Evolutionary conservation across 441 rosid species (phyloP).

Genomic region (Pelargonium myrrhifolium): DNA sequence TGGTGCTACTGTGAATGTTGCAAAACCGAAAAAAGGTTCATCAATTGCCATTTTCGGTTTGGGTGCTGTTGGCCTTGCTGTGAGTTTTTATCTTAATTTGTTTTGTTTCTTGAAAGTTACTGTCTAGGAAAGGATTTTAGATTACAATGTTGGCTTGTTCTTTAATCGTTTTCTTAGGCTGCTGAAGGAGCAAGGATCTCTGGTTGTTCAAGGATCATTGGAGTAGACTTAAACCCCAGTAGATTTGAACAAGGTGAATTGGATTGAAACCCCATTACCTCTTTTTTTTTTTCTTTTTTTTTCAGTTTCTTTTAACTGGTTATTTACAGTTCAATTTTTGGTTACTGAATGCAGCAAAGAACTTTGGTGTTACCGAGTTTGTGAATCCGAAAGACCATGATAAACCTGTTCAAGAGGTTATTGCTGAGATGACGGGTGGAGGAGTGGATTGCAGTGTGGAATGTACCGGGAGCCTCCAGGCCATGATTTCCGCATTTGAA

Average conservation of each 20-base stretch:
- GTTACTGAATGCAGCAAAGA: too few relatives aligned
- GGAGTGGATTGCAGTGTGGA: conserved; percentile 51
- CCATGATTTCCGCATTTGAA: conserved; percentile 40
- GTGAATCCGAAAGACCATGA: conserved; percentile 71
- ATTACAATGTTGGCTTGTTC: not conserved
- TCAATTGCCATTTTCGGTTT: conserved; percentile 72
- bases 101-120: too few relatives aligned
- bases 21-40: conserved; percentile 63
- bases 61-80: conserved; percentile 87
- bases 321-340: too few relatives aligned
- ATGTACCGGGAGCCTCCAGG: conserved; percentile 38
- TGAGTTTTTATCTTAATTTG: conserved; percentile 24
- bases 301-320: not conserved
- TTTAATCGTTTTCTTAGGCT: conserved; percentile 35
- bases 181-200: conserved; percentile 73
- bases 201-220: conserved; percentile 76
- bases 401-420: conserved; percentile 73
- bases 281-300: not conserved
- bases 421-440: conserved; percentile 37
- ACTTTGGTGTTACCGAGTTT: conserved; percentile 69
- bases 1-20: conserved; percentile 80
- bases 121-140: not conserved
- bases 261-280: too few relatives aligned
- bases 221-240: conserved; percentile 62
- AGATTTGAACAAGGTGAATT: conserved; percentile 60